phyloP scores from a whole-genome alignment of 495 filamentous ascomycete genomes.

The Clavariopsis aquatica region DNA sequence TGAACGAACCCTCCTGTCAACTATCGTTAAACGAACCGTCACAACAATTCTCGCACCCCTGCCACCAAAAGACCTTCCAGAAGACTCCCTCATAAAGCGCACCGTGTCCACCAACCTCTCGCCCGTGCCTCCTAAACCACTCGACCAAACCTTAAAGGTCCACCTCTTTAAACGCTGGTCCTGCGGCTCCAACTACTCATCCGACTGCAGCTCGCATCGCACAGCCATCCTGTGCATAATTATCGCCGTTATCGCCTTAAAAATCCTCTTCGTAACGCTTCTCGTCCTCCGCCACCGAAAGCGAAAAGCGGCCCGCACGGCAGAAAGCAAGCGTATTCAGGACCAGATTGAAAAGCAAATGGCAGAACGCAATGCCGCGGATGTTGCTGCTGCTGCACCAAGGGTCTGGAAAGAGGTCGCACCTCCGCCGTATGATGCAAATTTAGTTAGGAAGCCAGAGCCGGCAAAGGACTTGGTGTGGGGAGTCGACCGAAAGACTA shows the following conservation, averaged over 20 bases:
- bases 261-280: conserved; percentile 6
- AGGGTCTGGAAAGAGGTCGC: not conserved
- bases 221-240: conserved; percentile 15
- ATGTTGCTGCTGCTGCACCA: not conserved
- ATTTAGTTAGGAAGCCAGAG: not conserved
- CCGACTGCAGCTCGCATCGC: conserved; percentile 16
- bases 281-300: conserved; percentile 18
- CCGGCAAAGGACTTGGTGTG: not conserved
- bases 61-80: not conserved
- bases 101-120: not conserved
- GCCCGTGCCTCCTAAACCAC: not conserved
- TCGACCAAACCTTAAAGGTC: not conserved
- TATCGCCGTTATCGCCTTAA: conserved; percentile 13
- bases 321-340: not conserved
- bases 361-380: not conserved
- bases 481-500: not conserved
- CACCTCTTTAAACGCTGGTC: conserved; percentile 8
- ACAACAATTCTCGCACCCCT: not conserved
- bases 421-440: not conserved
- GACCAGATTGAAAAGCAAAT: not conserved
- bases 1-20: not conserved
- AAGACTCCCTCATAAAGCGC: not conserved
- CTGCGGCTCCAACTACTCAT: conserved; percentile 12
- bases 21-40: not conserved
- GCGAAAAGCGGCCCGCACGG: not conserved